Evolutionary conservation across 257 asterid genomes (phyloP).

Genomic region (Capsicum rhomboideum): DNA sequence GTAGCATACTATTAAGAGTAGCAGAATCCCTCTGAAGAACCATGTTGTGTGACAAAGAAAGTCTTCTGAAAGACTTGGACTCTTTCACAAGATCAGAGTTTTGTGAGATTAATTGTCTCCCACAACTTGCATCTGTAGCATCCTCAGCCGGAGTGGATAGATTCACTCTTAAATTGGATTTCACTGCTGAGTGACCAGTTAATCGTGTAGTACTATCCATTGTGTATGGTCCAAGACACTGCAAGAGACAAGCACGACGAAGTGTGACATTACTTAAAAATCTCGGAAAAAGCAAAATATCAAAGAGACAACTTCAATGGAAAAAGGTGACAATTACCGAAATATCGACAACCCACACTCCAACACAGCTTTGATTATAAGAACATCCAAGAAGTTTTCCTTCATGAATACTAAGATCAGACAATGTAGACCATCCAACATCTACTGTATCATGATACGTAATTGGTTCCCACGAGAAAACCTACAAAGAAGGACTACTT

Average conservation of each 20-base stretch:
- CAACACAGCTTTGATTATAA: conserved; percentile 96
- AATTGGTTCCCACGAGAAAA: conserved; percentile 98
- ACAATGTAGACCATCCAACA: conserved; percentile 97
- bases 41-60: conserved; percentile 55
- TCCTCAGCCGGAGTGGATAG: conserved; percentile 51
- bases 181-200: conserved; percentile 52
- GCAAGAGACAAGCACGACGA: conserved; percentile 23
- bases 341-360: conserved; percentile 98
- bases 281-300: conserved; percentile 10
- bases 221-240: conserved; percentile 94
- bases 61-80: conserved; percentile 54
- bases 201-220: conserved; percentile 41
- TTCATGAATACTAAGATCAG: conserved; percentile 97
- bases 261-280: conserved; percentile 12
- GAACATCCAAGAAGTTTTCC: conserved; percentile 99
- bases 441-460: conserved; percentile 85
- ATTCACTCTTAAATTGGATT: conserved; percentile 51
- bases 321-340: conserved; percentile 42
- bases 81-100: conserved; percentile 71
- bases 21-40: conserved; percentile 70
- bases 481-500: conserved; percentile 29
- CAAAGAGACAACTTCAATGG: conserved; percentile 10
- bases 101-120: conserved; percentile 71
- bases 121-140: conserved; percentile 45
- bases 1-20: conserved; percentile 52